Conservation (phyloP, 2,329 filamentous ascomycete genomes). For the Beauveria brongniartii region DNA sequence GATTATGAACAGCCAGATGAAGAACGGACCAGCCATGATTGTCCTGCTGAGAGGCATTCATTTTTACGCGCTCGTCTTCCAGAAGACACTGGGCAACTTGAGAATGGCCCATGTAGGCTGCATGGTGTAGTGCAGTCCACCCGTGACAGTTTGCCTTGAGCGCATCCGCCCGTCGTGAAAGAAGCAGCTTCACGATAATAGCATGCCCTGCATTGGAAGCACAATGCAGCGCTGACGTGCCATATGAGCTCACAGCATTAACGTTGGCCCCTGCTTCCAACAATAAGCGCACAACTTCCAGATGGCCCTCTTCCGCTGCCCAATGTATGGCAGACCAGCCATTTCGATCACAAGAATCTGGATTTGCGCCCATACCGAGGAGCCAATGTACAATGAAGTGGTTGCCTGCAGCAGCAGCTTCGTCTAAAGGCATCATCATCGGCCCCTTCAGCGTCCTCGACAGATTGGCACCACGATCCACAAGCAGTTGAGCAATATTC, state of each 20-base stretch:
- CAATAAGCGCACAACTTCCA: constrained; percentile 16
- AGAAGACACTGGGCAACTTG: constrained; percentile 11
- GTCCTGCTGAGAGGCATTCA: constrained; percentile 15
- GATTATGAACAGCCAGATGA: constrained; percentile 18
- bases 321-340: constrained; percentile 15
- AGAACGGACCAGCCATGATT: constrained; percentile 21
- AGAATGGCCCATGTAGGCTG: constrained; percentile 19
- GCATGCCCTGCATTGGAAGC: constrained; percentile 14
- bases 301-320: constrained; percentile 17
- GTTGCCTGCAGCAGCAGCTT: not conserved
- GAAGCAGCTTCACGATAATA: constrained; percentile 12
- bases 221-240: constrained; percentile 17
- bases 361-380: not conserved
- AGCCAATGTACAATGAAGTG: not conserved
- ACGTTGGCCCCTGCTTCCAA: constrained; percentile 15
- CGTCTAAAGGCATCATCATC: not conserved
- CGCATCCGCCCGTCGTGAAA: constrained; percentile 1
- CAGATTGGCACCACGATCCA: not conserved
- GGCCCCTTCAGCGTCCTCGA: not conserved
- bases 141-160: constrained; percentile 14
- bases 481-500: not conserved
- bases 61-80: not conserved
- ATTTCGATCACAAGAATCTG: constrained; percentile 16
- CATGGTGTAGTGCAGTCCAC: constrained; percentile 16
- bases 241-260: constrained; percentile 5